Evolutionary conservation across 495 filamentous ascomycete species (phyloP), one percentile per base, ranked within the genome.

Genomic region (Neurospora sp.): DNA sequence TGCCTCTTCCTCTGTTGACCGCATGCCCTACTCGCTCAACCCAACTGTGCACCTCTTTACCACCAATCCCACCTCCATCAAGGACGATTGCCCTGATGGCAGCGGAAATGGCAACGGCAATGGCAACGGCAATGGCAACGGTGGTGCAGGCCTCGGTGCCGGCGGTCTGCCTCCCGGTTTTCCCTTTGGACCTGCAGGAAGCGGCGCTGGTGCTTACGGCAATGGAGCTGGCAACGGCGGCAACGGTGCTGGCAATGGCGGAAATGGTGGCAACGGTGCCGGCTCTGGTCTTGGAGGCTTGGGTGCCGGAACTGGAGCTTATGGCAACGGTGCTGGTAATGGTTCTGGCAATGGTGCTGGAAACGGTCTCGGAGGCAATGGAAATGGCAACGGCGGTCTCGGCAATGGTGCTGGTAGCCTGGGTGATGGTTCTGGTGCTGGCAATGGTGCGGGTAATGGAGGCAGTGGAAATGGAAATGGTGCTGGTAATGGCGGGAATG

Each of bases 331-430:
- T 31, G 53, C 27, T 27, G 42, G 22, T n/a, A 45, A 41, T 38
- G 37, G 40, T 12, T 27, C 27, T 37, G 42, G 37, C 8, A 42
- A 31, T 42, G 37, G 69, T 3, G 40, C 27, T 45, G 69, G 42
- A 16, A 70, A 31, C n/a, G 73, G 73, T 37, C 73, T 74, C 35
- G 70, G 73, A 38, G 68, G 42, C 37, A 40, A 53, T 22, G 68
- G 42, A 16, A 35, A 41, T 22, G 71, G 68, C 31, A 75, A 75
- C n/a, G 72, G 35, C 31, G 75, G 73, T 53, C 35, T 71, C 48
- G 68, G 69, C 39, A 74, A 72, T 61, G 71, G 75, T 9, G 68
- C 71, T 22, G 40, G 37, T 4, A 20, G 45, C 71, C 31, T 40
- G 59, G 35, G 22, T 35, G 35, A 10, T 41, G 37, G 35, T n/a